Evolutionary conservation across 1,284 basidiomycete genomes (phyloP).

Genomic region (Pisolithus thermaeus): DNA sequence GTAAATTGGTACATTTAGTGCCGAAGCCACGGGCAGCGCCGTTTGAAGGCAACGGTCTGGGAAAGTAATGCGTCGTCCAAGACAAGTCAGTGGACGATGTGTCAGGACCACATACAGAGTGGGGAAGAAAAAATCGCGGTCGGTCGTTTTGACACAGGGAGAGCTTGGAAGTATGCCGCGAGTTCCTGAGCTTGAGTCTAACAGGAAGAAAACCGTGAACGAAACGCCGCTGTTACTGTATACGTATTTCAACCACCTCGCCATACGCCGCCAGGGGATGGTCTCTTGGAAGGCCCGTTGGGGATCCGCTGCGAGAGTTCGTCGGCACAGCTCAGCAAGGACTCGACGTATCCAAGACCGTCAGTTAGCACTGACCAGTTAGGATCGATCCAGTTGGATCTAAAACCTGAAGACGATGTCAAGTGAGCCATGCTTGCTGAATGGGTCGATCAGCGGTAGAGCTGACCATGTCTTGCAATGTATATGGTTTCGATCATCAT

Average conservation of each 20-base stretch:
- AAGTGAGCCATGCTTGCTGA: not conserved
- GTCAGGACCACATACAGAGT: slow-evolving; percentile 48
- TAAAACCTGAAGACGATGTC: slow-evolving; percentile 47
- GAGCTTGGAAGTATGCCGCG: slow-evolving; percentile 54
- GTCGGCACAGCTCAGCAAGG: not conserved
- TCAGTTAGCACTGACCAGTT: slow-evolving; percentile 45
- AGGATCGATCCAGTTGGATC: slow-evolving; percentile 64
- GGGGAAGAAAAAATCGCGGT: slow-evolving; percentile 77
- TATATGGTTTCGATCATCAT: slow-evolving; percentile 69
- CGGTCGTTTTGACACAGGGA: slow-evolving; percentile 65
- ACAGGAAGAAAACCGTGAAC: slow-evolving; percentile 1
- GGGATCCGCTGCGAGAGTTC: not conserved
- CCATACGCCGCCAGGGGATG: slow-evolving; percentile 76
- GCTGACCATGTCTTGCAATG: slow-evolving; percentile 78
- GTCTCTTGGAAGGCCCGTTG: slow-evolving; percentile 68
- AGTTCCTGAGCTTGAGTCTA: slow-evolving; percentile 76
- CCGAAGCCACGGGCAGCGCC: slow-evolving; percentile 53
- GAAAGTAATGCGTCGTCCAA: not conserved
- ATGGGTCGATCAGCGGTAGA: slow-evolving; percentile 10
- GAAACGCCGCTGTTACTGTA: not conserved
- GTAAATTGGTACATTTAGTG: slow-evolving; percentile 62
- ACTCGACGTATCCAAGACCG: not conserved
- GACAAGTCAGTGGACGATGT: not conserved
- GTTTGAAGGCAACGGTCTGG: slow-evolving; percentile 84
- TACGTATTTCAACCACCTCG: slow-evolving; percentile 38